Conservation (phyloP, 345 rosid species). For the Lepidium didymum region DNA sequence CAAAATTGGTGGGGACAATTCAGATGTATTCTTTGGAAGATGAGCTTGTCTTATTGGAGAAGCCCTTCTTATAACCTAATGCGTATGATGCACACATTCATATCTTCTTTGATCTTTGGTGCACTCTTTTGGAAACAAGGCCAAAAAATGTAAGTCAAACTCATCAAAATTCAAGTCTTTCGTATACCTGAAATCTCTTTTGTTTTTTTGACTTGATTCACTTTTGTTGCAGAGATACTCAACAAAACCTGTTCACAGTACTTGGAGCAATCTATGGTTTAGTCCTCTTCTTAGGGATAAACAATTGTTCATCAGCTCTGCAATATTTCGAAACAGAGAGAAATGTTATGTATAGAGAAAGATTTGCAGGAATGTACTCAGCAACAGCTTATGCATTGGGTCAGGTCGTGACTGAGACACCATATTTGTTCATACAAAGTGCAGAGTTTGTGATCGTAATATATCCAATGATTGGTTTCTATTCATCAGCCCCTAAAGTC, state of each 20-base stretch:
- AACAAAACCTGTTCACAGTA: conserved; percentile 59
- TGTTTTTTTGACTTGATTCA: not conserved
- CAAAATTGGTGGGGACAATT: conserved; percentile 63
- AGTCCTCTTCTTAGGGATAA: conserved; percentile 52
- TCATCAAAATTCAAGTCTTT: no score
- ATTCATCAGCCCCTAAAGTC: conserved; percentile 44
- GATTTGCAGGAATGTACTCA: conserved; percentile 86
- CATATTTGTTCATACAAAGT: conserved; percentile 46
- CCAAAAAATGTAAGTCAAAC: conserved; percentile 36
- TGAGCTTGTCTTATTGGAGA: conserved; percentile 71
- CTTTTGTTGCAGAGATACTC: conserved; percentile 37
- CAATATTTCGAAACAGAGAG: conserved; percentile 51
- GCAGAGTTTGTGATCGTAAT: conserved; percentile 36
- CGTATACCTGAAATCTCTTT: no score
- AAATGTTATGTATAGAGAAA: conserved; percentile 63
- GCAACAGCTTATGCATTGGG: conserved; percentile 60
- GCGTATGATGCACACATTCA: conserved; percentile 37
- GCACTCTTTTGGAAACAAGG: conserved; percentile 79
- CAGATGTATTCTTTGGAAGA: conserved; percentile 73
- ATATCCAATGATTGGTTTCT: conserved; percentile 72
- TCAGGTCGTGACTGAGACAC: conserved; percentile 68
- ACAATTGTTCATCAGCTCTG: conserved; percentile 60
- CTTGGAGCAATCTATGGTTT: conserved; percentile 46
- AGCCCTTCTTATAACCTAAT: conserved; percentile 65
- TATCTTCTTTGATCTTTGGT: conserved; percentile 51